Conservation (phyloP, 768 basidiomycete genomes). For the Trametes villosa region DNA sequence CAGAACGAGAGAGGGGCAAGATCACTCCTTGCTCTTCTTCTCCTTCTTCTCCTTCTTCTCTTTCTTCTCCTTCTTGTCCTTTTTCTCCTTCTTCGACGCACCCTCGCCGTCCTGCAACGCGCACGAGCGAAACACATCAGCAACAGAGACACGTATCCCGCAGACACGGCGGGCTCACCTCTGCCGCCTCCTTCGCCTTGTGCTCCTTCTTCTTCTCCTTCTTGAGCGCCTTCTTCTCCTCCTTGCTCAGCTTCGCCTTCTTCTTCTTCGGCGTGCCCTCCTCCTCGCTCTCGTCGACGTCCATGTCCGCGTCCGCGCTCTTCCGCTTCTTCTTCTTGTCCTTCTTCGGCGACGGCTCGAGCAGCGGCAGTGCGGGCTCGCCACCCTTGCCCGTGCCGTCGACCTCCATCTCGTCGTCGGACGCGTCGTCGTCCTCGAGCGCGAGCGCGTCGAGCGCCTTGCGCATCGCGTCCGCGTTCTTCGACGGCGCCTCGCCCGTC, state of each 20-base stretch:
- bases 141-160: slow-evolving; percentile 3
- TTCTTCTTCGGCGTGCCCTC: slow-evolving; percentile 67
- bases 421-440: slow-evolving; percentile 65
- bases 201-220: slow-evolving; percentile 72
- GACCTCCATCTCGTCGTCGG: slow-evolving; percentile 56
- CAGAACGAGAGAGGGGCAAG: background rate
- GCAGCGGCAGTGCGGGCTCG: slow-evolving; percentile 49
- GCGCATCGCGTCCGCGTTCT: slow-evolving; percentile 91
- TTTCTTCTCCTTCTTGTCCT: slow-evolving; percentile 42
- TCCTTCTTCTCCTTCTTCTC: slow-evolving; percentile 54
- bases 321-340: slow-evolving; percentile 70
- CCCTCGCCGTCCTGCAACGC: slow-evolving; percentile 36
- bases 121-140: background rate
- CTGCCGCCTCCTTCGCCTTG: slow-evolving; percentile 48
- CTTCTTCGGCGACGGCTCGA: slow-evolving; percentile 62
- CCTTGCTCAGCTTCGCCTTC: slow-evolving; percentile 79
- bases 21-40: slow-evolving; percentile 52
- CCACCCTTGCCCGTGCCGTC: slow-evolving; percentile 42
- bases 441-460: slow-evolving; percentile 83
- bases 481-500: slow-evolving; percentile 84
- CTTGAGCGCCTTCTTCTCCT: slow-evolving; percentile 86
- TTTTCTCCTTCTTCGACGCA: slow-evolving; percentile 45
- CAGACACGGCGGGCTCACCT: slow-evolving; percentile 36
- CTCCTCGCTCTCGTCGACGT: slow-evolving; percentile 51
- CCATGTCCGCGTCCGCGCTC: slow-evolving; percentile 61